Evolutionary conservation across 495 filamentous ascomycete genomes (phyloP), one percentile per base, ranked within the genome.

Genomic region (Polyplosphaeria fusca): DNA sequence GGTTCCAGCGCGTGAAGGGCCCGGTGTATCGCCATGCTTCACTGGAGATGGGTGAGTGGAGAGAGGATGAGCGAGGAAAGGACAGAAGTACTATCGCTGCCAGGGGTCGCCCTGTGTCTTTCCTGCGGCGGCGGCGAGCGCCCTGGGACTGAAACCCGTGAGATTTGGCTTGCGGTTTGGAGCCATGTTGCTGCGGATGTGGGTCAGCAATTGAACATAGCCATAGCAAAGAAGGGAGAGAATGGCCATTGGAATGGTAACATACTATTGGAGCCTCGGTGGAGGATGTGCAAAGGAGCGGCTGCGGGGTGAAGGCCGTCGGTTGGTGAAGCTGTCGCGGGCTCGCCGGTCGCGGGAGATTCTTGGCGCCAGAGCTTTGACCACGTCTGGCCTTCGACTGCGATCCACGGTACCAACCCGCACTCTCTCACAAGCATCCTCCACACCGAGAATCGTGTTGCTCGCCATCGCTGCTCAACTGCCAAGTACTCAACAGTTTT

Each of bases 1-100:
- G 88, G 76, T 94, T 92, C 71, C 73, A 87, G 48, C 92, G 82
- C 52, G 83, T 84, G 79, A 96, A 97, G 38, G 83, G 86, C 61
- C 91, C 94, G 43, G 82, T 83, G 76, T 94, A 96, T 65, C 93
- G 84, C 93, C 93, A 98, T 69, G 86, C 77, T 74, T 98, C 93
- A 58, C 93, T 98, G 70, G 20, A 43, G 26, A 37, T 2, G 40
- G 35, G 20, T 50, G 48, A 46, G 47, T 35, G 4, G 25, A 32
- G 16, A 1, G 35, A 4, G 35, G 32, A 5, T n/a, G 53, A 22
- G 19, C 19, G 9, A 14, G 19, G 47, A 32, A 19, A 41, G n/a
- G 14, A 35, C 16, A 38, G 7, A 28, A 77, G 42, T 73, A 95
- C 91, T 76, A 65, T 77, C 85, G 75, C 69, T 81, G 83, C 93